Percentiles rank a stretch among this genome's conserved stretches.
phyloP scores from a whole-genome alignment of 306 rosid species.

The Echinosophora koreensis region DNA sequence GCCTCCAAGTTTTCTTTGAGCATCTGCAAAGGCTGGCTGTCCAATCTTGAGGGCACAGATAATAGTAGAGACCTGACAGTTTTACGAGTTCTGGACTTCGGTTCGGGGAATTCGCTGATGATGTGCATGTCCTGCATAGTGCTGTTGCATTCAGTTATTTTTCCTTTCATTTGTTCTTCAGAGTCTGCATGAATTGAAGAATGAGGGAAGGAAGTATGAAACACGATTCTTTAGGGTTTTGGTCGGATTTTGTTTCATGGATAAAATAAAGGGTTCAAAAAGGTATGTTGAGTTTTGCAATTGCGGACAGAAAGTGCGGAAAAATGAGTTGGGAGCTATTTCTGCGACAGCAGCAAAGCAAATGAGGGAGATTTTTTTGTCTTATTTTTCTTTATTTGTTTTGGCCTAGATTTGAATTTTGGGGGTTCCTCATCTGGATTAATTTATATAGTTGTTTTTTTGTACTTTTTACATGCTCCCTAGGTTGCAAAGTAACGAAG shows the following conservation, averaged over 20 bases:
- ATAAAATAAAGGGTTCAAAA: conserved; percentile 54
- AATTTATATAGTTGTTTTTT: conserved; percentile 49
- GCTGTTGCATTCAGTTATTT: conserved; percentile 57
- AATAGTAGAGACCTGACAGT: conserved; percentile 47
- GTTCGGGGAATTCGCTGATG: conserved; percentile 54
- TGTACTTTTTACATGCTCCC: conserved; percentile 47
- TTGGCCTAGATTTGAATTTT: conserved; percentile 47
- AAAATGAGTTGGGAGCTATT: conserved; percentile 51
- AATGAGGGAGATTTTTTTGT: conserved; percentile 53
- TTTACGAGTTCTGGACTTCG: conserved; percentile 58
- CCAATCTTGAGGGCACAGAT: conserved; percentile 76
- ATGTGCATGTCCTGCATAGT: conserved; percentile 46
- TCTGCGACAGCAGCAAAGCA: conserved; percentile 54
- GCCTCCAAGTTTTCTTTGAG: conserved; percentile 97
- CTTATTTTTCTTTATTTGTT: conserved; percentile 43
- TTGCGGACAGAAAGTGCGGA: conserved; percentile 60
- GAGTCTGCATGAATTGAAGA: conserved; percentile 59
- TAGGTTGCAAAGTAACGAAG: conserved; percentile 41
- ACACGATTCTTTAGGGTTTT: conserved; percentile 61
- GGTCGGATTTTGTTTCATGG: conserved; percentile 54
- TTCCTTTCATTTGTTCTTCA: conserved; percentile 60
- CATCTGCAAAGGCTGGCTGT: conserved; percentile 99
- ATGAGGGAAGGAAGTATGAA: conserved; percentile 55
- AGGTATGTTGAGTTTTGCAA: conserved; percentile 49
- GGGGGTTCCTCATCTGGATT: conserved; percentile 51